Evolutionary conservation across 2,329 filamentous ascomycete species (phyloP).

Genomic region (Colletotrichum simmondsii): DNA sequence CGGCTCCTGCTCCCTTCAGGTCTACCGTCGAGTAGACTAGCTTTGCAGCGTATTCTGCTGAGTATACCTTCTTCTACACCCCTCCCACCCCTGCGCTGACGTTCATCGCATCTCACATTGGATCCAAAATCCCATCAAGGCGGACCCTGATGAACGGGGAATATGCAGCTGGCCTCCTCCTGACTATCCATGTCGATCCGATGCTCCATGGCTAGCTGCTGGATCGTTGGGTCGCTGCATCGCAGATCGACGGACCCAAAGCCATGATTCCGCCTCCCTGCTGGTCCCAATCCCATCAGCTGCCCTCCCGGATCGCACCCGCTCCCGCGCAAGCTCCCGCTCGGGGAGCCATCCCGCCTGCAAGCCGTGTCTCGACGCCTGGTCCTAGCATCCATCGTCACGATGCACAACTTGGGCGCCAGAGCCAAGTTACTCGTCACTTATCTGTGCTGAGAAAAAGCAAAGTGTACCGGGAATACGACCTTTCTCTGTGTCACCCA

Average conservation of each 20-base stretch:
- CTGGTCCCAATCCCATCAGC: not conserved
- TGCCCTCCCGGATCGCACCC: conserved; percentile 23
- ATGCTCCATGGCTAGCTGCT: not conserved
- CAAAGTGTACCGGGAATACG: not conserved
- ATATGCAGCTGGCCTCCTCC: not conserved
- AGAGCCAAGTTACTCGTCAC: not conserved
- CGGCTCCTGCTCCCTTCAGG: not conserved
- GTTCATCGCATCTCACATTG: conserved; percentile 15
- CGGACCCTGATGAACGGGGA: not conserved
- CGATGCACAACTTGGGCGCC: not conserved
- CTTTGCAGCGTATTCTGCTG: not conserved
- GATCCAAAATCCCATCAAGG: not conserved
- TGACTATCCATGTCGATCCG: not conserved
- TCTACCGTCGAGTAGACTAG: not conserved
- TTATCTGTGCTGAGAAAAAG: conserved; percentile 10
- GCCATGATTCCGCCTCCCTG: not conserved
- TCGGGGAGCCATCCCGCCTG: conserved; percentile 6
- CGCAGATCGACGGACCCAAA: conserved; percentile 1
- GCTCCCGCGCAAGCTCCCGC: conserved; percentile 9
- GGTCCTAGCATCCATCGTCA: conserved; percentile 12
- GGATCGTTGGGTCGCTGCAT: conserved; percentile 1
- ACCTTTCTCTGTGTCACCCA: conserved; percentile 12
- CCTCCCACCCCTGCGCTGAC: not conserved
- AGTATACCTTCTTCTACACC: not conserved
- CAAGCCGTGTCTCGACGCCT: not conserved